These are phyloP conservation scores for Jimgerdemannia flammicorona DNA, from an alignment of 192 early-diverging fungal species.

Conservation along the genomic window DNA sequence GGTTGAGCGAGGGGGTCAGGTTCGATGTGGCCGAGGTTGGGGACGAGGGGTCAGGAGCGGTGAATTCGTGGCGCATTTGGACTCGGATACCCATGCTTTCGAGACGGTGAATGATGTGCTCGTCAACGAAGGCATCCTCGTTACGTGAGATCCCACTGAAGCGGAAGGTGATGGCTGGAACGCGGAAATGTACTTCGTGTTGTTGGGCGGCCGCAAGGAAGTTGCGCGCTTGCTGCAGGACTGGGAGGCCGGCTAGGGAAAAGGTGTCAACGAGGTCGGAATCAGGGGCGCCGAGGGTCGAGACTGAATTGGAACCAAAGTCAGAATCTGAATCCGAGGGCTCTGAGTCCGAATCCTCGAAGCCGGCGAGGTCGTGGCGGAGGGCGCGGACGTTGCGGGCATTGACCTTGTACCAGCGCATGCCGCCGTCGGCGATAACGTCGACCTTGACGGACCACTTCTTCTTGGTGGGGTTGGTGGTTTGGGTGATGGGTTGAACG, in stretches of 20 bases:
- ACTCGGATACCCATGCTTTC: slow-evolving; percentile 18
- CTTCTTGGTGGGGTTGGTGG: background rate
- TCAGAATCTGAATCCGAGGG: slow-evolving; percentile 4
- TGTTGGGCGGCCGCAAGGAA: slow-evolving; percentile 18
- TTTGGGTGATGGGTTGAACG: slow-evolving; percentile 9
- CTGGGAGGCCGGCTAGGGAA: slow-evolving; percentile 8
- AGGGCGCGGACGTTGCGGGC: slow-evolving; percentile 43
- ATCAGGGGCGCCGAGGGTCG: background rate
- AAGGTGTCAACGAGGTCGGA: background rate
- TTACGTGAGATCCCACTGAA: slow-evolving; percentile 23
- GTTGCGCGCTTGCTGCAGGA: slow-evolving; percentile 26
- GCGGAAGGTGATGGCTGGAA: slow-evolving; percentile 27
- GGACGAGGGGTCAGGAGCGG: background rate
- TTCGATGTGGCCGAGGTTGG: slow-evolving; percentile 1
- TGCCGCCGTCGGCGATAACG: slow-evolving; percentile 40
- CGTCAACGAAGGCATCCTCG: slow-evolving; percentile 24
- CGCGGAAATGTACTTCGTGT: slow-evolving; percentile 24
- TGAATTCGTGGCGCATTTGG: slow-evolving; percentile 4
- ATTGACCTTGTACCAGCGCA: slow-evolving; percentile 46
- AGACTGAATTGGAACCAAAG: background rate
- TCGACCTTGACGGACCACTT: slow-evolving; percentile 39
- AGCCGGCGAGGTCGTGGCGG: slow-evolving; percentile 42
- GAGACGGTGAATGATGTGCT: slow-evolving; percentile 18
- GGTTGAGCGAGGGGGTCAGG: slow-evolving; percentile 34
- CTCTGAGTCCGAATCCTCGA: slow-evolving; percentile 33